Percentiles rank a stretch among this genome's conserved stretches.
Conservation (phyloP, 106 monocot species). For the Vanilla planifolia region DNA sequence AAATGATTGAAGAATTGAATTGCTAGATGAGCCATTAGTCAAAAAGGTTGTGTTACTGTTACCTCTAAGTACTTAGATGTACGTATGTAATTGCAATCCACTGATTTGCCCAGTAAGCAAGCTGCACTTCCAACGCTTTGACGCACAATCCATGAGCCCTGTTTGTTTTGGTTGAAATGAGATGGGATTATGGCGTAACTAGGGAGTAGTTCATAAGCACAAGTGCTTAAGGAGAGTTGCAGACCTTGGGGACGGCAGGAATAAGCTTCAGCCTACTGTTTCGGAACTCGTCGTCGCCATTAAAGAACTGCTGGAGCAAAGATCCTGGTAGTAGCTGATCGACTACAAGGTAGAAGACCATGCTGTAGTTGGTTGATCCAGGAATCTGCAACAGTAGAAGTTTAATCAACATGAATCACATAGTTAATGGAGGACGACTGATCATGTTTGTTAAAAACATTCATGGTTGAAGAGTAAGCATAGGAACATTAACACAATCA, state of each 20-base stretch:
- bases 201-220: neutral
- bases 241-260: slow-evolving; percentile 82
- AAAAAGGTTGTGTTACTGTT: slow-evolving; percentile 2
- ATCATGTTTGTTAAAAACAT: no score
- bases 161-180: neutral
- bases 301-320: slow-evolving; percentile 68
- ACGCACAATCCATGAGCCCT: slow-evolving; percentile 99
- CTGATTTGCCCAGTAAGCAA: slow-evolving; percentile 84
- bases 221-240: slow-evolving; percentile 6
- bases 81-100: slow-evolving; percentile 78
- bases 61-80: slow-evolving; percentile 77
- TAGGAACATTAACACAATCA: no score
- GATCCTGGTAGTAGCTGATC: slow-evolving; percentile 59
- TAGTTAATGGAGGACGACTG: no score
- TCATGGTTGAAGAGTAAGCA: no score
- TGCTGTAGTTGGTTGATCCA: slow-evolving; percentile 76
- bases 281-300: slow-evolving; percentile 92
- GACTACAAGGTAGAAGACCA: slow-evolving; percentile 88
- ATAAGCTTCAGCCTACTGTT: slow-evolving; percentile 92
- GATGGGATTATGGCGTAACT: neutral
- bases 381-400: slow-evolving; percentile 56
- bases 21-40: neutral
- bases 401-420: neutral
- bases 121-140: slow-evolving; percentile 90
- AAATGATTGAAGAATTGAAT: neutral